A percentile compares a stretch with the other conserved stretches of the same genome.
These are phyloP conservation scores for Aegilops sharonensis DNA, from an alignment of 176 grass and related monocot species.

Conservation along the genomic window DNA sequence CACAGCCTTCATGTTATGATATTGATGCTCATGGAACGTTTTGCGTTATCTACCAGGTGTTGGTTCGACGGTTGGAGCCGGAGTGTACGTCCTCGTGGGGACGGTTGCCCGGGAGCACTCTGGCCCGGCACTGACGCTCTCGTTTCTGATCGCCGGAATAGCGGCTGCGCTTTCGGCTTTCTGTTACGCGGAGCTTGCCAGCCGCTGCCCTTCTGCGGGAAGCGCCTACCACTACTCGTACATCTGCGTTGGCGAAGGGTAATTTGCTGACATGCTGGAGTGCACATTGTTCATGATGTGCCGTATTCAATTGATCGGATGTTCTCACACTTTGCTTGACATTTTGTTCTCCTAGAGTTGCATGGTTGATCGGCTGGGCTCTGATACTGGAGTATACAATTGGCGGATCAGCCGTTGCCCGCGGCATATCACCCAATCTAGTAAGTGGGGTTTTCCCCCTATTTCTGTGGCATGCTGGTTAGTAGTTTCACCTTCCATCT, in stretches of 20 bases:
- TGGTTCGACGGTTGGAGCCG: conserved; percentile 79
- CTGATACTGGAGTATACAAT: conserved; percentile 81
- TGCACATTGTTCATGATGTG: neutral
- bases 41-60: conserved; percentile 52
- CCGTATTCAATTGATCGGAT: neutral
- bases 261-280: conserved; percentile 15
- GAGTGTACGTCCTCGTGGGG: conserved; percentile 84
- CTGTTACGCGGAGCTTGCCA: conserved; percentile 87
- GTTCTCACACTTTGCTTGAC: neutral
- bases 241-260: conserved; percentile 91
- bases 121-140: conserved; percentile 64
- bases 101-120: conserved; percentile 78
- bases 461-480: neutral
- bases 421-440: conserved; percentile 76
- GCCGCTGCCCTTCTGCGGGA: conserved; percentile 83
- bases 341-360: conserved; percentile 43
- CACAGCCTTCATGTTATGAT: no score
- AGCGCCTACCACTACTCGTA: conserved; percentile 91
- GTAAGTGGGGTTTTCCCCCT: conserved; percentile 24
- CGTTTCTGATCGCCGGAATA: conserved; percentile 80
- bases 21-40: neutral
- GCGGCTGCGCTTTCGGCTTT: conserved; percentile 82
- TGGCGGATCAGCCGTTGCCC: conserved; percentile 80
- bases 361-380: conserved; percentile 88
- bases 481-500: neutral